A percentile compares a stretch with the other conserved stretches of the same genome.
Evolutionary conservation across 2,329 filamentous ascomycete genomes (phyloP).

Genomic region (Pseudogymnoascus sp.): DNA sequence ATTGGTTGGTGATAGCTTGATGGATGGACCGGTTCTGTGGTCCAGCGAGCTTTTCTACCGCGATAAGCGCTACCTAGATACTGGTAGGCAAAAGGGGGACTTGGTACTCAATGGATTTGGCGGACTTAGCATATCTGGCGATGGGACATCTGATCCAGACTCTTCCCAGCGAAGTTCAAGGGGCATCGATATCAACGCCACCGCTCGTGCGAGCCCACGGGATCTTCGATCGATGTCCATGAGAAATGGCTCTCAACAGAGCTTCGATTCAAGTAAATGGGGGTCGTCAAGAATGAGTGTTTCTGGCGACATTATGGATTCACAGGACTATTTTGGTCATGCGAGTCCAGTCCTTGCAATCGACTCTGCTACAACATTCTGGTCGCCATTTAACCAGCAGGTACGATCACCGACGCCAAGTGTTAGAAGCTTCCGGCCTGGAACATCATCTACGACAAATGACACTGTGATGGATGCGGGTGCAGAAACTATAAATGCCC

Average conservation of each 20-base stretch:
- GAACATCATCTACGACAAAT: conserved; percentile 60
- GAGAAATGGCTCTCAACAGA: conserved; percentile 61
- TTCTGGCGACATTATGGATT: conserved; percentile 59
- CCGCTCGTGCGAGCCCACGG: conserved; percentile 45
- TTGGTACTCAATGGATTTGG: conserved; percentile 40
- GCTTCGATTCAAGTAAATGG: conserved; percentile 62
- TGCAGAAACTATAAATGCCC: conserved; percentile 44
- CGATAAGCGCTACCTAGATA: conserved; percentile 54
- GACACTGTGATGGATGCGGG: conserved; percentile 57
- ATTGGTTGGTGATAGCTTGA: conserved; percentile 74
- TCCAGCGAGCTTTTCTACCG: conserved; percentile 81
- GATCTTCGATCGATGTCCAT: conserved; percentile 52
- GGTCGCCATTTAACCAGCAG: conserved; percentile 73
- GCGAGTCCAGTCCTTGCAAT: conserved; percentile 63
- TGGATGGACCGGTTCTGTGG: conserved; percentile 84
- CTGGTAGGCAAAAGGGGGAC: conserved; percentile 42
- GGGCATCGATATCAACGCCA: conserved; percentile 35
- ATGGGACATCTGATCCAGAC: conserved; percentile 30
- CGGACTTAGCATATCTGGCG: conserved; percentile 40
- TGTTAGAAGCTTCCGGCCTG: conserved; percentile 54
- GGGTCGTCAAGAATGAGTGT: conserved; percentile 50
- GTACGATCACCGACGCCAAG: conserved; percentile 57
- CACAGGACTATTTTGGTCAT: conserved; percentile 62
- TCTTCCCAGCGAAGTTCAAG: conserved; percentile 26
- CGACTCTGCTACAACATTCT: conserved; percentile 74